phyloP scores from a whole-genome alignment of 2,329 filamentous ascomycete species.

The Verticillium albo-atrum region DNA sequence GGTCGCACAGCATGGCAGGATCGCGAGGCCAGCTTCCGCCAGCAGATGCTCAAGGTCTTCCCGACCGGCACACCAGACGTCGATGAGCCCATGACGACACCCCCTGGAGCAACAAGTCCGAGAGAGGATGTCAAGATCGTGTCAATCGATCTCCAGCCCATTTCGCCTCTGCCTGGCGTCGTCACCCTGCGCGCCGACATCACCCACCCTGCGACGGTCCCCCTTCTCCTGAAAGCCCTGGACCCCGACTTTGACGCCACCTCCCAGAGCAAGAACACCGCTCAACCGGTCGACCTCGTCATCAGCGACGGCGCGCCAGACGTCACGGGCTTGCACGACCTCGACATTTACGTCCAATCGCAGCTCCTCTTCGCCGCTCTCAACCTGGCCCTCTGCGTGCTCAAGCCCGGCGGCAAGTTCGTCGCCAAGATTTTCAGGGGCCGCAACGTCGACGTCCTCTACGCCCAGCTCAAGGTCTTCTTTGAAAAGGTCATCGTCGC shows the following conservation, averaged over 20 bases:
- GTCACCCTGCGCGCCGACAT: slow-evolving; percentile 92
- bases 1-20: slow-evolving; percentile 84
- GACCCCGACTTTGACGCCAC: slow-evolving; percentile 63
- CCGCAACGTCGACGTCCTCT: slow-evolving; percentile 91
- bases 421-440: slow-evolving; percentile 97
- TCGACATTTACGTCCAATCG: slow-evolving; percentile 97
- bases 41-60: slow-evolving; percentile 54
- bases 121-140: slow-evolving; percentile 81
- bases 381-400: slow-evolving; percentile 87
- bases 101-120: not conserved
- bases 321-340: slow-evolving; percentile 92
- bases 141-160: slow-evolving; percentile 91
- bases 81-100: slow-evolving; percentile 6
- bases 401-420: slow-evolving; percentile 90
- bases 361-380: slow-evolving; percentile 92
- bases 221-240: slow-evolving; percentile 78
- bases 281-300: slow-evolving; percentile 84
- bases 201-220: slow-evolving; percentile 92
- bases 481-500: slow-evolving; percentile 85
- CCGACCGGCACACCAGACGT: slow-evolving; percentile 15
- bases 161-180: slow-evolving; percentile 89
- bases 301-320: slow-evolving; percentile 94
- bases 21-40: slow-evolving; percentile 63
- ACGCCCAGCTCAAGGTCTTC: slow-evolving; percentile 87
- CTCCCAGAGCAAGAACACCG: slow-evolving; percentile 44